phyloP scores from a whole-genome alignment of 129 eudicot genomes.

The Ambrosia trifida region DNA sequence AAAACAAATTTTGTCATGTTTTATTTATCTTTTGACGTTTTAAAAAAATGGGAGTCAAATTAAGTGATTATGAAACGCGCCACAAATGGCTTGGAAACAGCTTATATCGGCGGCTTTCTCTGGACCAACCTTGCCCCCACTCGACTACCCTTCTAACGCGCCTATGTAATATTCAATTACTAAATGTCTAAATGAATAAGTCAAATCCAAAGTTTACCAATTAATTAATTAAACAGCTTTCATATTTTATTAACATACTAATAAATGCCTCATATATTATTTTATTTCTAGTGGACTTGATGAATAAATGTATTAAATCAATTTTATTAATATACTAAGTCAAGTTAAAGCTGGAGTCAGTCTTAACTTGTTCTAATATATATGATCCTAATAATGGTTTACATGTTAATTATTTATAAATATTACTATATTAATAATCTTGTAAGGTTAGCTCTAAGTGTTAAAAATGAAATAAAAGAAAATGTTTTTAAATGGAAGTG shows the following conservation, averaged over 20 bases:
- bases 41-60: constrained; percentile 19
- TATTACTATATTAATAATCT: no score
- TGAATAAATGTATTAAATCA: background rate
- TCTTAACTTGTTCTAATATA: background rate
- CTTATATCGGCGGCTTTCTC: constrained; percentile 15
- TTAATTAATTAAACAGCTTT: background rate
- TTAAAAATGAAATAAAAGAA: no score
- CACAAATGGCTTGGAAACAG: constrained; percentile 12
- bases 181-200: background rate
- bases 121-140: background rate
- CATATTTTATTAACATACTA: background rate
- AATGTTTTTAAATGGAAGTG: no score
- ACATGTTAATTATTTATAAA: no score
- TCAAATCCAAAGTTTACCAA: background rate
- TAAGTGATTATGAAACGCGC: constrained; percentile 28
- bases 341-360: background rate
- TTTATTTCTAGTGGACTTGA: no score
- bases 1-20: background rate
- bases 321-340: background rate
- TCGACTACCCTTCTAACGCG: constrained; percentile 8
- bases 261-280: no score
- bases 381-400: background rate
- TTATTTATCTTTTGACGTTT: background rate
- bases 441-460: no score
- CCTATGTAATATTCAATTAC: background rate